Evolutionary conservation across 352 stramenopile species (phyloP).

Genomic region (Thraustochytrium striatum): DNA sequence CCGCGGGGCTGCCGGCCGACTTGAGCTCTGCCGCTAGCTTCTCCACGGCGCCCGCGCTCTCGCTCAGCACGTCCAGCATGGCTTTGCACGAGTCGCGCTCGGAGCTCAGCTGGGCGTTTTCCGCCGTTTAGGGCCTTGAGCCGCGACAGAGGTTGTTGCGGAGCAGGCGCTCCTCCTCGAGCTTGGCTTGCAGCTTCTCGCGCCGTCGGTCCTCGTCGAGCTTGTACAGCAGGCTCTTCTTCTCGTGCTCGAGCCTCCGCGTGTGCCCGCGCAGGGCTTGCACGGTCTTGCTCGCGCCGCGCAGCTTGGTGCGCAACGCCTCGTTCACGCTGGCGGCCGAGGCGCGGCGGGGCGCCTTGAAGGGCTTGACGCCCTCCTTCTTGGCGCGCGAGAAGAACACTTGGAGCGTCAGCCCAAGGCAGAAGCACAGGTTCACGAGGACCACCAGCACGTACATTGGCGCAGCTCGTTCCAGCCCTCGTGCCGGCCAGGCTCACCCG

Average conservation of each 20-base stretch:
- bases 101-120: not conserved
- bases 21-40: constrained; percentile 11
- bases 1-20: not conserved
- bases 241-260: constrained; percentile 3
- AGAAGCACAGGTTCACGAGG: constrained; percentile 36
- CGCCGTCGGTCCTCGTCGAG: constrained; percentile 21
- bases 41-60: constrained; percentile 15
- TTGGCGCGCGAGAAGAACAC: not conserved
- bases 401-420: constrained; percentile 31
- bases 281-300: not conserved
- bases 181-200: constrained; percentile 24
- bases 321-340: not conserved
- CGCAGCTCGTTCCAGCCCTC: not conserved
- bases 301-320: not conserved
- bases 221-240: not conserved
- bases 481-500: not conserved
- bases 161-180: constrained; percentile 29
- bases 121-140: not conserved
- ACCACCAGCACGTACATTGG: constrained; percentile 27
- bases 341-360: not conserved
- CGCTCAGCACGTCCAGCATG: constrained; percentile 13
- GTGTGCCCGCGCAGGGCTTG: not conserved
- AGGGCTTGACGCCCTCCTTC: not conserved
- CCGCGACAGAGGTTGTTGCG: not conserved
- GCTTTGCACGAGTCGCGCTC: constrained; percentile 15